Evolutionary conservation across 2,329 filamentous ascomycete genomes (phyloP), one percentile per base, ranked within the genome.

Genomic region (Aspergillus brasiliensis): DNA sequence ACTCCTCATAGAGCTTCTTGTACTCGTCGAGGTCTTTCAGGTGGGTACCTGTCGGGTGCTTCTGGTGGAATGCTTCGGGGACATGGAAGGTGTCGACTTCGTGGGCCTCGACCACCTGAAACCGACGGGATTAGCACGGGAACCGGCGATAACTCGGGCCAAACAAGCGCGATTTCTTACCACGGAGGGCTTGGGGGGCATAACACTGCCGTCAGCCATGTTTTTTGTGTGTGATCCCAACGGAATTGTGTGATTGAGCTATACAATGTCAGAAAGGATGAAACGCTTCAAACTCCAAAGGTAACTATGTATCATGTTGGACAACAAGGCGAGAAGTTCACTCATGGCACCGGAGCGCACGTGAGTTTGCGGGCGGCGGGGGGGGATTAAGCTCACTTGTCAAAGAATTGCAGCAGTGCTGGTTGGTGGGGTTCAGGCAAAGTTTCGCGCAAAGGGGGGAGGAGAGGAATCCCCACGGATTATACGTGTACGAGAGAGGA

Each of bases 1-100:
- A 99, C 81, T 99, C 84, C 71, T 87, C 85, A 77, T 88, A 88
- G 69, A 88, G 79, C 73, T 82, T 77, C 76, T 86, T 82, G 79
- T 88, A 89, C 71, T 88, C 81, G 61, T 86, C 84, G 51, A 88
- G 72, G 67, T 81, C 81, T 65, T 82, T 80, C 57, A 88, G 69
- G 73, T 89, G 85, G 46, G 86, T 83, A 68, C 83, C 84, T 58
- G 79, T 78, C 8, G 86, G 84, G 73, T 88, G 86, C 72, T 88
- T 88, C 44, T 80, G 75, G 70, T 78, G 76, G 73, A 83, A 83
- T n/a, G 78, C 79, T 64, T 85, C 78, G 63, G 85, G 85, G 52
- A 87, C 83, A 71, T 86, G 81, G 77, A 80, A 80, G 46, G 78
- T 81, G 63, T 80, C 77, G 64, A 81, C 79, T 60, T 80, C 72